Conservation (phyloP, 352 stramenopile species). For the Pythium oligandrum region DNA sequence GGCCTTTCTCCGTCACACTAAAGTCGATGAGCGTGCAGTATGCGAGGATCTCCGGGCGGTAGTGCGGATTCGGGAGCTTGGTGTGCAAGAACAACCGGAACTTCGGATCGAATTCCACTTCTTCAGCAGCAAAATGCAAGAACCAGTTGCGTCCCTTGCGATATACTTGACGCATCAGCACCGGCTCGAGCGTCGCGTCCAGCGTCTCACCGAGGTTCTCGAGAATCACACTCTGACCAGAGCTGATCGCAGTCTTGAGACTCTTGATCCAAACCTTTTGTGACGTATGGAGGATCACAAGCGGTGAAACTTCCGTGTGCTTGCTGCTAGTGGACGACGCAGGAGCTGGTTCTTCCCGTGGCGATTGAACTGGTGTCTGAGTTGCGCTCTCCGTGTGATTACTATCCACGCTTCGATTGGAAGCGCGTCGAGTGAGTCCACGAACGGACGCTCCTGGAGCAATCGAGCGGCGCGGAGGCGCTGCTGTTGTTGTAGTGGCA, state of each 20-base stretch:
- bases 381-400: neutral
- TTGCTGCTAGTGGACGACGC: neutral
- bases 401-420: neutral
- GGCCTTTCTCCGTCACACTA: slow-evolving; percentile 87
- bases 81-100: slow-evolving; percentile 91
- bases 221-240: slow-evolving; percentile 82
- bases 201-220: slow-evolving; percentile 88
- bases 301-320: slow-evolving; percentile 6
- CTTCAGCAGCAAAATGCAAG: slow-evolving; percentile 82
- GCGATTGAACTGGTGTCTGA: no score
- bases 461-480: neutral
- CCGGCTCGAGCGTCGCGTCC: slow-evolving; percentile 83
- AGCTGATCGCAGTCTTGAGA: slow-evolving; percentile 68
- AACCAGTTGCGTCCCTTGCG: slow-evolving; percentile 88
- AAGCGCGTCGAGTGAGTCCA: neutral
- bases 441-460: neutral
- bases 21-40: slow-evolving; percentile 95
- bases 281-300: slow-evolving; percentile 69
- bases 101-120: slow-evolving; percentile 85
- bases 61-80: slow-evolving; percentile 91
- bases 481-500: neutral
- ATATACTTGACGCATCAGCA: slow-evolving; percentile 87
- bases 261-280: slow-evolving; percentile 77
- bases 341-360: neutral
- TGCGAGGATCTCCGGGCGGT: slow-evolving; percentile 87